phyloP scores from a whole-genome alignment of 2,329 filamentous ascomycete genomes.

The Davidsoniella virescens region DNA sequence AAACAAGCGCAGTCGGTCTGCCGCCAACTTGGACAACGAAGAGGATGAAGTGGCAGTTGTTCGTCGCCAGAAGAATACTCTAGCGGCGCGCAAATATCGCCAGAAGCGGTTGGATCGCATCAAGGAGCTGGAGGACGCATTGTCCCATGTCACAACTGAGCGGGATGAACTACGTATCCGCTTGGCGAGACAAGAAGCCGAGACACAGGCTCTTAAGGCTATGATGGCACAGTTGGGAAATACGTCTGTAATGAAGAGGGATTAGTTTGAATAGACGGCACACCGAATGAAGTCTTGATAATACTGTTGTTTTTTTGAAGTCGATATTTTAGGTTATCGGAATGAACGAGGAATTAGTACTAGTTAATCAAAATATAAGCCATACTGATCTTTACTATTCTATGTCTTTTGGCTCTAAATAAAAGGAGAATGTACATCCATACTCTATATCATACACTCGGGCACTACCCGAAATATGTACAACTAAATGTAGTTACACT shows the following conservation, averaged over 20 bases:
- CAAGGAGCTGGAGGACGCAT: slow-evolving; percentile 40
- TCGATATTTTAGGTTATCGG: neutral
- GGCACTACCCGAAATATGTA: no score
- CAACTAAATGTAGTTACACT: no score
- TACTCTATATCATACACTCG: neutral
- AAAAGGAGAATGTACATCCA: neutral
- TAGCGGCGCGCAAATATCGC: slow-evolving; percentile 55
- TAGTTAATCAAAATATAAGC: neutral
- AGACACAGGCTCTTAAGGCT: slow-evolving; percentile 42
- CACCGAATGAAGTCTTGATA: neutral
- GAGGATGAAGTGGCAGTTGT: slow-evolving; percentile 9
- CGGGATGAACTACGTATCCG: slow-evolving; percentile 46
- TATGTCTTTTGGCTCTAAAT: neutral
- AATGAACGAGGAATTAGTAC: neutral
- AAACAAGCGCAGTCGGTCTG: slow-evolving; percentile 6
- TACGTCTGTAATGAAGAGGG: neutral
- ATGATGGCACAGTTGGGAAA: slow-evolving; percentile 21
- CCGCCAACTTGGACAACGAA: slow-evolving; percentile 5
- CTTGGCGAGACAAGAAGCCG: slow-evolving; percentile 48
- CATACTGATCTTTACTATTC: neutral
- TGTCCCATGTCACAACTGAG: slow-evolving; percentile 43
- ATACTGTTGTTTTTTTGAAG: neutral
- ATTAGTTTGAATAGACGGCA: neutral
- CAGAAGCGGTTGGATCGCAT: slow-evolving; percentile 55
- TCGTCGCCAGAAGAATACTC: slow-evolving; percentile 46